These are phyloP conservation scores for Glomus cerebriforme DNA, from an alignment of 192 early-diverging fungal species.

Conservation along the genomic window DNA sequence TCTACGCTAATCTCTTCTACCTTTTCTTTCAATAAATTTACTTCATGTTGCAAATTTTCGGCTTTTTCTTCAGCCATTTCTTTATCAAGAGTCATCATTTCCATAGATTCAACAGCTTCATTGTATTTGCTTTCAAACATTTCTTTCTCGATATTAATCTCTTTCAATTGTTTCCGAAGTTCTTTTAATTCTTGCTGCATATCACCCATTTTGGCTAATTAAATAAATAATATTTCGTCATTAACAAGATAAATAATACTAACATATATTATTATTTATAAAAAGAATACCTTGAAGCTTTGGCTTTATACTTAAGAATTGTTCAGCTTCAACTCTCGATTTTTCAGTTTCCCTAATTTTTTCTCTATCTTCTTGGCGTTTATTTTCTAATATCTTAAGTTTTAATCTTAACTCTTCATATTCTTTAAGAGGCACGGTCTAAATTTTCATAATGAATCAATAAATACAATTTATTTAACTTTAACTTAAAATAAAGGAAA, in stretches of 20 bases:
- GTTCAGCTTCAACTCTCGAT: slow-evolving; percentile 71
- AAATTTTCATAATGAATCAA: neutral
- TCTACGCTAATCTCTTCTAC: slow-evolving; percentile 75
- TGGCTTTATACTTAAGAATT: slow-evolving; percentile 62
- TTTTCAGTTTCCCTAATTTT: slow-evolving; percentile 70
- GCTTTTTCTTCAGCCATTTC: slow-evolving; percentile 90
- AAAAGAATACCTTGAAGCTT: slow-evolving; percentile 60
- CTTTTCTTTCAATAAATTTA: slow-evolving; percentile 72
- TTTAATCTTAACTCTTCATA: slow-evolving; percentile 81
- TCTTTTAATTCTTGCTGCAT: slow-evolving; percentile 76
- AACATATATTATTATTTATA: neutral
- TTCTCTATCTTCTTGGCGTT: slow-evolving; percentile 81
- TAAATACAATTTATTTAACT: neutral
- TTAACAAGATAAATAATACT: neutral
- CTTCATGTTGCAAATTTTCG: slow-evolving; percentile 75
- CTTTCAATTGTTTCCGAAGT: slow-evolving; percentile 58
- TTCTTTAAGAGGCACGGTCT: slow-evolving; percentile 66
- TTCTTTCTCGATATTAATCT: slow-evolving; percentile 61
- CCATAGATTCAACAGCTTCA: slow-evolving; percentile 77
- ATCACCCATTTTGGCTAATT: slow-evolving; percentile 62
- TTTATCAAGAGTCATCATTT: slow-evolving; percentile 86
- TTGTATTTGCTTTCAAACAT: slow-evolving; percentile 65
- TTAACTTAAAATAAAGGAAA: neutral
- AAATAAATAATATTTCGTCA: neutral
- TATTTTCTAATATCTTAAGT: slow-evolving; percentile 73